phyloP scores from a whole-genome alignment of 495 filamentous ascomycete species.

The Neurospora pannonica region DNA sequence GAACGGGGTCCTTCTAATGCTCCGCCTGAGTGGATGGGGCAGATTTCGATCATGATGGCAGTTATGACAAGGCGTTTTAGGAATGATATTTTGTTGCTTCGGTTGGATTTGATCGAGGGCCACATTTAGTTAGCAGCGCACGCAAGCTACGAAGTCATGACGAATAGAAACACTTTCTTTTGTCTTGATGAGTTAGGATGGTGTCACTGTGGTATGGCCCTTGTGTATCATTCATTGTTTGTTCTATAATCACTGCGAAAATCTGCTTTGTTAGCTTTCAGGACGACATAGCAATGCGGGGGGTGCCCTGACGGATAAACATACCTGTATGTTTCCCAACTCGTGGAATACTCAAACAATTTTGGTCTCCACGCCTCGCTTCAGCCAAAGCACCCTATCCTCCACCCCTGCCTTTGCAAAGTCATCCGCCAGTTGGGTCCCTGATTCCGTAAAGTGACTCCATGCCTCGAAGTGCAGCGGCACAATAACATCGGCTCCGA shows the following conservation, averaged over 20 bases:
- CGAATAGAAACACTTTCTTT: neutral
- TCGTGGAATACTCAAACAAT: conserved; percentile 5
- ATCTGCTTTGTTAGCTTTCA: neutral
- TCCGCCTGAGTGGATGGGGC: neutral
- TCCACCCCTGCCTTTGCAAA: conserved; percentile 51
- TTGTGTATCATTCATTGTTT: neutral
- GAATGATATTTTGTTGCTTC: neutral
- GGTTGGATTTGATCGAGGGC: neutral
- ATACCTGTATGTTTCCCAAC: neutral
- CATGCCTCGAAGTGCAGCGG: conserved; percentile 47
- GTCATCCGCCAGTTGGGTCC: conserved; percentile 29
- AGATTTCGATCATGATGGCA: neutral
- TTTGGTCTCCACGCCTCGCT: conserved; percentile 18
- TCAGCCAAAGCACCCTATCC: conserved; percentile 38
- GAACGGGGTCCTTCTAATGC: neutral
- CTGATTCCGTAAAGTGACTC: conserved; percentile 37
- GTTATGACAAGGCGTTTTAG: neutral
- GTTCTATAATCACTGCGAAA: neutral
- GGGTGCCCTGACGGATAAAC: neutral
- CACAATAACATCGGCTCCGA: conserved; percentile 39
- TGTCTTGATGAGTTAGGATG: neutral
- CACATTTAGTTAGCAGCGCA: neutral
- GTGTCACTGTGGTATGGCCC: neutral
- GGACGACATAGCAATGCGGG: neutral
- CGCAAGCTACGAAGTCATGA: neutral